Percentiles rank a stretch among this genome's conserved stretches.
Conservation (phyloP, 1,284 basidiomycete genomes). For the Trichosporon faecale region DNA sequence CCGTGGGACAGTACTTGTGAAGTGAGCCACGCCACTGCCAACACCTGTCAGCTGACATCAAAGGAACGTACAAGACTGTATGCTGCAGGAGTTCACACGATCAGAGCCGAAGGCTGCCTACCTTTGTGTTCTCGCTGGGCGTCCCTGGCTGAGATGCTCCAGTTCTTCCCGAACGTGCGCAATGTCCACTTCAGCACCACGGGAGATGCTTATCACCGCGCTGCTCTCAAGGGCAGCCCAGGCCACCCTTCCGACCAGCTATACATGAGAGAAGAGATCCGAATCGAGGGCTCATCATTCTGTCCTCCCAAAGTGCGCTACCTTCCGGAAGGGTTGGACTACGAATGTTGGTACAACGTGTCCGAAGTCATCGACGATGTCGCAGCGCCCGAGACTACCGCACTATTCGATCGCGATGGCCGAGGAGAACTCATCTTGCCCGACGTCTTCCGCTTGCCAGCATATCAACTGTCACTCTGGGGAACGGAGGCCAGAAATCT, state of each 20-base stretch:
- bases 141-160: neutral
- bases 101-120: neutral
- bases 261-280: no score
- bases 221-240: no score
- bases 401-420: neutral
- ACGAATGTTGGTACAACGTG: neutral
- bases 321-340: neutral
- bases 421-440: neutral
- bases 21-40: neutral
- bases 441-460: neutral
- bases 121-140: neutral
- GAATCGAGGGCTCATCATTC: neutral
- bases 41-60: neutral
- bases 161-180: neutral
- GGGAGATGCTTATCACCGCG: neutral
- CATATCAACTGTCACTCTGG: neutral
- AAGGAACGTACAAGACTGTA: neutral
- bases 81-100: neutral
- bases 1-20: neutral
- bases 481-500: neutral
- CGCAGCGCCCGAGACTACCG: neutral
- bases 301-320: neutral
- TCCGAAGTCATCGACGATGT: neutral
- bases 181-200: neutral
- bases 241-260: no score